Conservation (phyloP, 2,329 filamentous ascomycete species). For the Colletotrichum cuscutae region DNA sequence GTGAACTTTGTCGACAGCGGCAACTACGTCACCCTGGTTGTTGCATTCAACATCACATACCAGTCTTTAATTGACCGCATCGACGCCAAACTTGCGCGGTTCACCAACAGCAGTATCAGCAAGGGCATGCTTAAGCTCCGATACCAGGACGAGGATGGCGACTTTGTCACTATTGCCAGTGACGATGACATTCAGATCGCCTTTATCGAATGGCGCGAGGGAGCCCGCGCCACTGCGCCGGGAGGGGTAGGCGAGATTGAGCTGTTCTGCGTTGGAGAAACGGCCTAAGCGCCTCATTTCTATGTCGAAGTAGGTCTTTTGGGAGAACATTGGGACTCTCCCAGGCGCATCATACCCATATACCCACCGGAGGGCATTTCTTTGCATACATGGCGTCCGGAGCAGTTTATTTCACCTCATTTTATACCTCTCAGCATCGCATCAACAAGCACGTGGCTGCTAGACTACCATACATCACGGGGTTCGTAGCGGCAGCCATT, state of each 20-base stretch:
- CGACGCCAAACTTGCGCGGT: slow-evolving; percentile 90
- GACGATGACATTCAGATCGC: slow-evolving; percentile 97
- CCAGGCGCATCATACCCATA: slow-evolving; percentile 36
- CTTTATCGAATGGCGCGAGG: slow-evolving; percentile 93
- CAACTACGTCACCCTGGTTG: slow-evolving; percentile 95
- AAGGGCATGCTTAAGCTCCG: slow-evolving; percentile 86
- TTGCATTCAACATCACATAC: slow-evolving; percentile 94
- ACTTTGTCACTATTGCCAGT: slow-evolving; percentile 91
- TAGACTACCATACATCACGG: not conserved
- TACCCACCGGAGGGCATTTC: slow-evolving; percentile 35
- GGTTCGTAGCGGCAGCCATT: slow-evolving; percentile 18
- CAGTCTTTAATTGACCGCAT: slow-evolving; percentile 94
- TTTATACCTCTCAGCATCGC: slow-evolving; percentile 34
- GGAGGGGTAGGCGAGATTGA: slow-evolving; percentile 90
- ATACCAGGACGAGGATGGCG: slow-evolving; percentile 92
- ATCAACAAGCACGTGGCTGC: slow-evolving; percentile 22
- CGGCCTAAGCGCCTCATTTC: slow-evolving; percentile 36
- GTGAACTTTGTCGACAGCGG: slow-evolving; percentile 83
- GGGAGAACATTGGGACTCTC: slow-evolving; percentile 26
- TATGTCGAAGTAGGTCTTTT: slow-evolving; percentile 25
- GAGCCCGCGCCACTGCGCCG: slow-evolving; percentile 62
- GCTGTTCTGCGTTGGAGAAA: slow-evolving; percentile 77
- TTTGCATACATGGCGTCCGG: slow-evolving; percentile 37
- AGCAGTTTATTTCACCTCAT: slow-evolving; percentile 32
- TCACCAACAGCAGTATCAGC: slow-evolving; percentile 85